Evolutionary conservation across 2,329 filamentous ascomycete genomes (phyloP).

Genomic region (Fusarium sp.): DNA sequence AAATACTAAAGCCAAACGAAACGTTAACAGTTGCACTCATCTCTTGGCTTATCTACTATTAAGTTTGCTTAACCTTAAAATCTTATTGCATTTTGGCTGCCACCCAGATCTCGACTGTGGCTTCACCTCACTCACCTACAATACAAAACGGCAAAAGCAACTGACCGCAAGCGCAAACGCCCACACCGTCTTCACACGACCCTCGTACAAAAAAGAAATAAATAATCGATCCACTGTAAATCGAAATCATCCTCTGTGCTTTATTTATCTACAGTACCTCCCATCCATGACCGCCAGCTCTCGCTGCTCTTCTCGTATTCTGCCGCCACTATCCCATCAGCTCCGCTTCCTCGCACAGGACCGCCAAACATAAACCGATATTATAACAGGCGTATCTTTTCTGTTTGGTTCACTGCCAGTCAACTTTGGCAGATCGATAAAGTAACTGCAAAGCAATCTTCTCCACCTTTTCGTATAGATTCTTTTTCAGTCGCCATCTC

Average conservation of each 20-base stretch:
- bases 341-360: conserved; percentile 15
- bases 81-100: conserved; percentile 41
- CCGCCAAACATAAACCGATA: conserved; percentile 3
- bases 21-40: conserved; percentile 21
- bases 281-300: not conserved
- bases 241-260: not conserved
- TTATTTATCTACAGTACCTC: conserved; percentile 9
- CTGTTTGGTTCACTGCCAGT: conserved; percentile 1
- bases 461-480: conserved; percentile 9
- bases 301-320: conserved; percentile 13
- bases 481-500: conserved; percentile 1
- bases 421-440: conserved; percentile 11
- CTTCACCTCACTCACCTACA: conserved; percentile 35
- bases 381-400: conserved; percentile 4
- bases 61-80: conserved; percentile 39
- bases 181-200: conserved; percentile 26
- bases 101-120: conserved; percentile 37
- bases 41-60: conserved; percentile 30
- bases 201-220: conserved; percentile 26
- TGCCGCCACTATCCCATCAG: conserved; percentile 8
- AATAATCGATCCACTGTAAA: conserved; percentile 1
- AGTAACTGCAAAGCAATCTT: conserved; percentile 1
- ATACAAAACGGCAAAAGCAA: conserved; percentile 11
- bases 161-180: conserved; percentile 17
- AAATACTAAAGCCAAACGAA: conserved; percentile 28